Evolutionary conservation across 2,329 filamentous ascomycete genomes (phyloP), one percentile per base, ranked within the genome.

Genomic region (Xylaria digitata): DNA sequence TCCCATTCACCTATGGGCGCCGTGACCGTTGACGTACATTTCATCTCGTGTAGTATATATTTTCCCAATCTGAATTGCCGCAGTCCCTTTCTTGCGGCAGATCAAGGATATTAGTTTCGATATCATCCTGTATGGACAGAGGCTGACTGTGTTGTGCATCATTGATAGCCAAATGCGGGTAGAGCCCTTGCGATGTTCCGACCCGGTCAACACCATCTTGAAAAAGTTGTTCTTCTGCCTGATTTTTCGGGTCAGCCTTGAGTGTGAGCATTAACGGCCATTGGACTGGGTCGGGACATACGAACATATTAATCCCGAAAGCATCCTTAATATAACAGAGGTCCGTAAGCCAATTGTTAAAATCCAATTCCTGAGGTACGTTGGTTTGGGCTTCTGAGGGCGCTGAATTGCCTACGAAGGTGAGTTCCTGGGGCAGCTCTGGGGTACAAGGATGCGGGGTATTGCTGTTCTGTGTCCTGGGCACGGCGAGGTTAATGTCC

Each of bases 311-410:
- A 23, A 11, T 26, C 19, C n/a, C n/a, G 13, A 65, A 61, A 40
- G 49, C 32, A 60, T 61, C 56, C 19, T 61, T 43, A 15, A 65
- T 55, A n/a, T 55, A 32, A 23, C 49, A 60, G 21, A 65, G 40
- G 19, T 65, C 62, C 8, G 42, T 40, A 34, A 65, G 42, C 62
- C 62, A 65, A 17, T 61, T 19, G 30, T 65, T 17, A 3, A 61
- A 5, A 42, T 50, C 26, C 21, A 46, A 3, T 2, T 42, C 53
- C 21, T 50, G 43, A 30, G n/a, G n/a, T 34, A 19, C 17, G 19
- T 46, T 19, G 15, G 61, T 5, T 13, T 6, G 17, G 34, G 3
- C 21, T 2, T 52, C 34, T 15, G 6, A 43, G 19, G 34, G 46
- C 1, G 11, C 34, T 23, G 32, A 2, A 23, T n/a, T 43, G 6